Percentiles rank a stretch among this genome's conserved stretches.
Conservation (phyloP, 306 rosid species). For the Lupinus albus region DNA sequence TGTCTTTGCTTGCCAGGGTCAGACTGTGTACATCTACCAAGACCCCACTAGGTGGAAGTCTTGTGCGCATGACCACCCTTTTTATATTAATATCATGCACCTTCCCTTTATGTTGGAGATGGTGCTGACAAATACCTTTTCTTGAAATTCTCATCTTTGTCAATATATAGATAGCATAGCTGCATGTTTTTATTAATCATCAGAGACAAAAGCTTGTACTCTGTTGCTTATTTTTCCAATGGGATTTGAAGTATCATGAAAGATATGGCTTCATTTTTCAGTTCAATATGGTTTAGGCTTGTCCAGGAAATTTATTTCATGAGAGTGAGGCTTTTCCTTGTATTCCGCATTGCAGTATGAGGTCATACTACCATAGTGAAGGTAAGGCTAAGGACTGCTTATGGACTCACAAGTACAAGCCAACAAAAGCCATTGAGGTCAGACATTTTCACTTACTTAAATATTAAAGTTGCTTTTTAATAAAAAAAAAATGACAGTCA, state of each 20-base stretch:
- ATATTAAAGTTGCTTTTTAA: constrained; percentile 30
- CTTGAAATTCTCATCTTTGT: constrained; percentile 7
- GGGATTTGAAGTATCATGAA: constrained; percentile 2
- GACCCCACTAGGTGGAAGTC: too few species aligned
- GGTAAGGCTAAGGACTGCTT: constrained; percentile 52
- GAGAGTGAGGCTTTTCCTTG: constrained; percentile 30
- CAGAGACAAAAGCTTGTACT: constrained; percentile 22
- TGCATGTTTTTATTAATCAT: background rate
- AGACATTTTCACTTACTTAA: constrained; percentile 25
- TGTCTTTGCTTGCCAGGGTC: too few species aligned
- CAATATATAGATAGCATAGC: background rate
- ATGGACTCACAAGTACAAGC: constrained; percentile 83
- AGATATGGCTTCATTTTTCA: constrained; percentile 15
- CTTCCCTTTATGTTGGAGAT: constrained; percentile 23
- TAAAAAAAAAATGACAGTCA: background rate
- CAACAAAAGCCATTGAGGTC: constrained; percentile 75
- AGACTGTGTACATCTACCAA: too few species aligned
- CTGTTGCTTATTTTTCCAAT: background rate
- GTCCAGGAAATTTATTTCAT: constrained; percentile 27
- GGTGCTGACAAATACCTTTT: constrained; percentile 22
- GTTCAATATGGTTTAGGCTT: constrained; percentile 17
- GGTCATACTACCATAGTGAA: constrained; percentile 53
- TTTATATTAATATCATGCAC: constrained; percentile 5
- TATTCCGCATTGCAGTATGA: constrained; percentile 59
- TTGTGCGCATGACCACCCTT: too few species aligned